Percentiles rank a stretch among this genome's conserved stretches.
phyloP scores from a whole-genome alignment of 2,329 filamentous ascomycete genomes.

The Cadophora sp. region DNA sequence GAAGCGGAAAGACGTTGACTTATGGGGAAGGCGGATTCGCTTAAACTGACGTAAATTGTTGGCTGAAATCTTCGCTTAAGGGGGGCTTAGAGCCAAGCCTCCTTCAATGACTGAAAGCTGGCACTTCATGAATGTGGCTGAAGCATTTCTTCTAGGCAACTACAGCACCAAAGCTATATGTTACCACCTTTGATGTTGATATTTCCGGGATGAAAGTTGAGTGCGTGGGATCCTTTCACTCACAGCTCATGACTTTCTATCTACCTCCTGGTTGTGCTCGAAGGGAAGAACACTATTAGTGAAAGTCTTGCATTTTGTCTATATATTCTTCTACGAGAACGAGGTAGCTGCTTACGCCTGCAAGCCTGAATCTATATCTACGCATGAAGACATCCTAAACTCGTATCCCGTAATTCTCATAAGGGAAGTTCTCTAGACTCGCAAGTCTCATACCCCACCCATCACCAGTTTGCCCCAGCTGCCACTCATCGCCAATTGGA shows the following conservation, averaged over 20 bases:
- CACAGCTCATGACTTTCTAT: no score
- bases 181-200: no score
- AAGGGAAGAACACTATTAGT: neutral
- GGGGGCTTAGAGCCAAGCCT: slow-evolving; percentile 5
- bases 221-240: no score
- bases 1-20: neutral
- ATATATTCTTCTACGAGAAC: neutral
- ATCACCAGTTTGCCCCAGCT: slow-evolving; percentile 50
- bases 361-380: neutral
- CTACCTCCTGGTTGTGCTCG: neutral
- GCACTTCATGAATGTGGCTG: slow-evolving; percentile 1
- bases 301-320: neutral
- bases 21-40: neutral
- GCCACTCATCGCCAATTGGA: slow-evolving; percentile 55
- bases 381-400: neutral
- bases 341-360: neutral
- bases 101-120: neutral
- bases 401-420: slow-evolving; percentile 45
- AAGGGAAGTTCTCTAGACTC: slow-evolving; percentile 49
- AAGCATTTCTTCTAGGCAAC: neutral
- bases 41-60: slow-evolving; percentile 2
- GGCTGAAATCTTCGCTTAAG: neutral
- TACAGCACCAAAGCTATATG: neutral
- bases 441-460: slow-evolving; percentile 48
- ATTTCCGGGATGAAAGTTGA: no score